Conservation (phyloP, 768 basidiomycete genomes). For the Rhodosporidiobolus sp. region DNA sequence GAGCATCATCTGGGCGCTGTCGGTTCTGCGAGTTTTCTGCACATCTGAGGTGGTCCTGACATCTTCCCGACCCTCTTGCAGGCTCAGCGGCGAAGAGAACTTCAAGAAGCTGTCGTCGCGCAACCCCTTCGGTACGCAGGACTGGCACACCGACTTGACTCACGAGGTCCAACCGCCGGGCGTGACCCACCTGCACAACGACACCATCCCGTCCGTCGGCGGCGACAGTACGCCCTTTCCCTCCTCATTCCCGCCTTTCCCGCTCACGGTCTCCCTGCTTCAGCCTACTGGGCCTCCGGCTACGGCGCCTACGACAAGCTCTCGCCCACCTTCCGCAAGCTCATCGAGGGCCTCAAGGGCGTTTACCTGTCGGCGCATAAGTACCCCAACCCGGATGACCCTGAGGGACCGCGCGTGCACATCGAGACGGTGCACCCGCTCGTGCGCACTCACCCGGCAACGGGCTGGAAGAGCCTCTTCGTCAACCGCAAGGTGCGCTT, state of each 20-base stretch:
- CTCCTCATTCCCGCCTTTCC: not conserved
- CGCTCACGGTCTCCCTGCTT: not conserved
- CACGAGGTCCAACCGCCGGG: conserved; percentile 75
- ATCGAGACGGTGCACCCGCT: conserved; percentile 64
- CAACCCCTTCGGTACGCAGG: conserved; percentile 29
- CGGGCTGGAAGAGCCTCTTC: conserved; percentile 46
- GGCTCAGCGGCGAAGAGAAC: too few species aligned
- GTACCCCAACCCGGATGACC: conserved; percentile 45
- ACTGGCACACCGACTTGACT: conserved; percentile 59
- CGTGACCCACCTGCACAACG: conserved; percentile 70
- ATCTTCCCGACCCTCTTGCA: too few species aligned
- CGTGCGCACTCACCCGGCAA: conserved; percentile 49
- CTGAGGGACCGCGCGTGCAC: conserved; percentile 19
- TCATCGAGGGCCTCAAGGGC: conserved; percentile 45
- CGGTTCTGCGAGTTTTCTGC: too few species aligned
- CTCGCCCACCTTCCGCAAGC: conserved; percentile 43
- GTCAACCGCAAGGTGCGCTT: conserved; percentile 37
- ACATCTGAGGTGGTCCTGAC: too few species aligned
- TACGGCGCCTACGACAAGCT: conserved; percentile 41
- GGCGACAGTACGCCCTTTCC: not conserved
- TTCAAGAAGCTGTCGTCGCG: not conserved
- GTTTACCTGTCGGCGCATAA: conserved; percentile 46
- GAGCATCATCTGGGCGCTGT: conserved; percentile 43
- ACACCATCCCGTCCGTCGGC: conserved; percentile 1
- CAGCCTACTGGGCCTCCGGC: not conserved